Base-by-base conservation (phyloP, 2,329 filamentous ascomycete species). In the Myriosclerotinia curreyana region DNA sequence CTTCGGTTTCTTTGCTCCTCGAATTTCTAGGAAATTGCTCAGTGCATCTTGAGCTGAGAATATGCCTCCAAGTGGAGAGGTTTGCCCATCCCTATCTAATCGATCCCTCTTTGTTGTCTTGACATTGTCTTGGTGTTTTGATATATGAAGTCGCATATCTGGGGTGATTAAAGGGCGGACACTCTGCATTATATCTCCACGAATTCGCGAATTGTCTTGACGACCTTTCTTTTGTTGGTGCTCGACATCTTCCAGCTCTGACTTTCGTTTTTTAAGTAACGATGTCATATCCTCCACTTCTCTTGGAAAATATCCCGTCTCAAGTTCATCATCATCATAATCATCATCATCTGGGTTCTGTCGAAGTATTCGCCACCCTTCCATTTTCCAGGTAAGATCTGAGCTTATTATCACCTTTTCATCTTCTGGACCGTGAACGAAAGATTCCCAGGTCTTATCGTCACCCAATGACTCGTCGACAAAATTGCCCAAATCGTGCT, bases 21-120 rank as follows among this genome's bases (percentile, higher is more conserved):
- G 78, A 9, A 80, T 73, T 58, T 79, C 75, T 76, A 85, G 81
- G 67, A 83, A 86, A 36, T 77, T 79, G 6, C 79, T 75, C 38
- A 85, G 69, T 4, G 80, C 79, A 11, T 73, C 74, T 14, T 69
- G 74, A 34, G 76, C 77, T 67, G 78, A 79, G 69, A 80, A 79
- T 42, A 58, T 48, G n/a, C 63, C 69, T 40, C 65, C 68, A 9
- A 71, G 40, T 20, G 68, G 4, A 17, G 31, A 59, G 12, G 2
- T 25, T 59, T 36, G 20, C 22, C 48, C 28, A 15, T 60, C 38
- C 2, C 44, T 51, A 31, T 73, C 67, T 20, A 72, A 48, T 40
- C 73, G 70, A 5, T 72, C 48, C 69, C 60, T 65, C 48, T 68
- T 25, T 22, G 51, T 46, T n/a, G 20, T 11, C 42, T 31, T 40